phyloP scores from a whole-genome alignment of 2,329 filamentous ascomycete species.

The Paecilomyces sp. region DNA sequence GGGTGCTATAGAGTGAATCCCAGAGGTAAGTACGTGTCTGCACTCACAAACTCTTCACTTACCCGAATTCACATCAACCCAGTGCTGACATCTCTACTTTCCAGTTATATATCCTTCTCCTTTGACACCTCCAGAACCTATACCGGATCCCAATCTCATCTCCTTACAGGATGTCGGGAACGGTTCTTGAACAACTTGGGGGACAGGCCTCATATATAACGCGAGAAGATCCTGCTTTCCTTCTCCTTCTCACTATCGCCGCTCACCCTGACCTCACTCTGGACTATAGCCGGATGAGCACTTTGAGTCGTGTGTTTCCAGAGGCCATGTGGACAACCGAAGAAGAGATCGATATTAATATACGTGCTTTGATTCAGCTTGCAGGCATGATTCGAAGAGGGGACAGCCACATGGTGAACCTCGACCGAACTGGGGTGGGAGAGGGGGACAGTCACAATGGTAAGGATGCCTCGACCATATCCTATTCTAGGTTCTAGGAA shows the following conservation, averaged over 20 bases:
- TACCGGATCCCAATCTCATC: not conserved
- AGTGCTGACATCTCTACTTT: not conserved
- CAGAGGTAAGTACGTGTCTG: not conserved
- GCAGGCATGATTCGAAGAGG: not conserved
- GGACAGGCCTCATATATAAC: not conserved
- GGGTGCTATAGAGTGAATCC: too few relatives aligned
- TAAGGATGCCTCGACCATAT: not conserved
- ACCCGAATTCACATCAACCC: not conserved
- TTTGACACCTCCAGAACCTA: not conserved
- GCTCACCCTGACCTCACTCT: slow-evolving; percentile 1
- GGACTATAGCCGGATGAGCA: slow-evolving; percentile 4
- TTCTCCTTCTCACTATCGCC: slow-evolving; percentile 2
- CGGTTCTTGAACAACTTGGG: not conserved
- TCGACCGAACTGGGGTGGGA: not conserved
- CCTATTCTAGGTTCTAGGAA: not conserved
- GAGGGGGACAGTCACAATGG: not conserved
- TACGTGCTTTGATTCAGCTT: not conserved
- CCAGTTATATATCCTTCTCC: not conserved
- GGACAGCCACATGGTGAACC: not conserved
- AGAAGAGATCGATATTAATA: not conserved
- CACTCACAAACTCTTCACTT: not conserved
- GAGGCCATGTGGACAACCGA: slow-evolving; percentile 2
- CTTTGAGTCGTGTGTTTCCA: slow-evolving; percentile 1
- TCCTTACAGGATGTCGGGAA: not conserved
- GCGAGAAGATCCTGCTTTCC: slow-evolving; percentile 2